Conservation (phyloP, 805 yeast species). For the Lachancea sp. region DNA sequence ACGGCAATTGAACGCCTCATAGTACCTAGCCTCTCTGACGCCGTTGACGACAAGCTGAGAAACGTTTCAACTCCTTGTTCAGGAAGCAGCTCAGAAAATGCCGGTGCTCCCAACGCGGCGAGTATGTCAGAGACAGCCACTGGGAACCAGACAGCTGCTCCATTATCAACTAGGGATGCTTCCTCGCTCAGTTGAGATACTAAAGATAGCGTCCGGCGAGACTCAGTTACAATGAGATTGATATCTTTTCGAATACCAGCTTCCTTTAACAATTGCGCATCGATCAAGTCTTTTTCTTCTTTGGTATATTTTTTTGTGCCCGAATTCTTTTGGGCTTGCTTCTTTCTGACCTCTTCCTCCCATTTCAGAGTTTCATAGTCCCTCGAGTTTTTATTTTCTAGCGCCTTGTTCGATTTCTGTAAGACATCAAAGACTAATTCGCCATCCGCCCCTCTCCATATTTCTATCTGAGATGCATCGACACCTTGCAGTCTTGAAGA, state of each 20-base stretch:
- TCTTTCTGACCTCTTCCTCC: conserved; percentile 80
- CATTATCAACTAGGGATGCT: conserved; percentile 53
- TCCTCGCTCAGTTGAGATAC: conserved; percentile 48
- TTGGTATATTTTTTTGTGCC: conserved; percentile 53
- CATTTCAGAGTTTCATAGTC: conserved; percentile 83
- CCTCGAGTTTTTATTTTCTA: conserved; percentile 63
- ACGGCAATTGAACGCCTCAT: conserved; percentile 55
- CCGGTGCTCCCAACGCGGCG: conserved; percentile 35
- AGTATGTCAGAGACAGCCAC: conserved; percentile 49
- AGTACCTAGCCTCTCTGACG: conserved; percentile 46
- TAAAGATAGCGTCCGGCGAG: conserved; percentile 47
- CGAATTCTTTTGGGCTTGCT: conserved; percentile 47
- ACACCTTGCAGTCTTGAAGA: conserved; percentile 34
- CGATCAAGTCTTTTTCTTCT: conserved; percentile 64
- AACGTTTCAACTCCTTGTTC: conserved; percentile 43
- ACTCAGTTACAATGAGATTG: conserved; percentile 30
- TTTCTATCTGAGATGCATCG: conserved; percentile 45
- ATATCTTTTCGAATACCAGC: conserved; percentile 46
- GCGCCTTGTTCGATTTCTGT: conserved; percentile 38
- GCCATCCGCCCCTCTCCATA: conserved; percentile 68
- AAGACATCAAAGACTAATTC: conserved; percentile 61
- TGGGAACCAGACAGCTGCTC: conserved; percentile 65
- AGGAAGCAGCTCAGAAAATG: conserved; percentile 37
- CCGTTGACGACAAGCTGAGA: conserved; percentile 46
- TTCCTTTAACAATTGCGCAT: conserved; percentile 61